Evolutionary conservation across 75 land plant genomes (phyloP).

Genomic region (Gnetum montanum): DNA sequence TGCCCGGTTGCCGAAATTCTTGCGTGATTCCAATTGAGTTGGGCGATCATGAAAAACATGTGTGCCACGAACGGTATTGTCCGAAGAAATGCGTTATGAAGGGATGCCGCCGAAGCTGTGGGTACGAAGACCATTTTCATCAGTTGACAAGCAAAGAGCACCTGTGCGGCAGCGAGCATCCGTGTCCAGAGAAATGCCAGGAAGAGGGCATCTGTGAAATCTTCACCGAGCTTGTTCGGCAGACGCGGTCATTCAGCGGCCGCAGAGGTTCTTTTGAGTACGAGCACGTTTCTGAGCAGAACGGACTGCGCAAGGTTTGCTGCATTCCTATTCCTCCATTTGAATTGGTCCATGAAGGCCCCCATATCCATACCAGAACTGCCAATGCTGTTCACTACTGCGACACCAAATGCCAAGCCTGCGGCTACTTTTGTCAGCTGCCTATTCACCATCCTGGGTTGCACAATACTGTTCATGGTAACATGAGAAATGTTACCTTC

Average conservation of each 20-base stretch:
- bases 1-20: background rate
- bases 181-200: constrained; percentile 13
- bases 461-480: constrained; percentile 26
- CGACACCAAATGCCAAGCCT: constrained; percentile 15
- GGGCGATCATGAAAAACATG: constrained; percentile 19
- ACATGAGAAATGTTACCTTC: constrained; percentile 15
- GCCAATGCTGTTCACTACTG: constrained; percentile 25
- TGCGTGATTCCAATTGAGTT: constrained; percentile 1
- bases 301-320: constrained; percentile 14
- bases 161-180: constrained; percentile 17
- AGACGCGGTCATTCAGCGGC: constrained; percentile 16
- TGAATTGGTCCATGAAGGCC: constrained; percentile 4
- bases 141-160: constrained; percentile 4
- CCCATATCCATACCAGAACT: constrained; percentile 18
- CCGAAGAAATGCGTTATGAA: constrained; percentile 14
- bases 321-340: constrained; percentile 23
- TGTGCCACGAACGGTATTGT: constrained; percentile 25
- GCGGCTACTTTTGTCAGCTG: constrained; percentile 25
- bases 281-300: constrained; percentile 20
- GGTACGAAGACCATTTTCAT: no score
- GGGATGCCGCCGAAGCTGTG: no score
- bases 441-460: constrained; percentile 23
- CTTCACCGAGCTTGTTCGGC: constrained; percentile 12
- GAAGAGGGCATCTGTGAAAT: constrained; percentile 16
- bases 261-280: no score